Evolutionary conservation across 495 filamentous ascomycete species (phyloP).

Genomic region (Amphirosellinia nigrospora): DNA sequence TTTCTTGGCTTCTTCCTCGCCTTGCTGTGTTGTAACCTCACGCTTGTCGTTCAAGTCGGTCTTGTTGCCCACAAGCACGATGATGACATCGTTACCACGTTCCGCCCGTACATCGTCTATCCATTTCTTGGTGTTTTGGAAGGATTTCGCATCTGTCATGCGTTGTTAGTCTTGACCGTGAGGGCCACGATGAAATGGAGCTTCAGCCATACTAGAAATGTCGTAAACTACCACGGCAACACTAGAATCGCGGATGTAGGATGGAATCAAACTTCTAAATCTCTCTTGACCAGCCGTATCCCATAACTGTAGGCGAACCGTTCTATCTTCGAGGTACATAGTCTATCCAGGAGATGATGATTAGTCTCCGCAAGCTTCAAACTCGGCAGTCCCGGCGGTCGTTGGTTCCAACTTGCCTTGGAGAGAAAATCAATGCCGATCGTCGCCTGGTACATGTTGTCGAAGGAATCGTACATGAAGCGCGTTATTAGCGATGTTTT

Average conservation of each 20-base stretch:
- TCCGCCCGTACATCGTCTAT: slow-evolving; percentile 97
- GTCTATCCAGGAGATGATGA: slow-evolving; percentile 61
- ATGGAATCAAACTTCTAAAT: slow-evolving; percentile 95
- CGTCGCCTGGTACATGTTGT: slow-evolving; percentile 99
- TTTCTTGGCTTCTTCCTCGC: slow-evolving; percentile 98
- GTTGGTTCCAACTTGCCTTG: slow-evolving; percentile 66
- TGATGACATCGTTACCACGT: slow-evolving; percentile 96
- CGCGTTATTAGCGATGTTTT: slow-evolving; percentile 98
- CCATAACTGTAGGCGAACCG: slow-evolving; percentile 96
- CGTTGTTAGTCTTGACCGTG: slow-evolving; percentile 27
- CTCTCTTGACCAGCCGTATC: slow-evolving; percentile 97
- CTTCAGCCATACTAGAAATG: slow-evolving; percentile 71
- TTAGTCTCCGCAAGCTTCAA: slow-evolving; percentile 30
- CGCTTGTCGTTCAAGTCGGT: slow-evolving; percentile 97
- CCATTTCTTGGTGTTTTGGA: slow-evolving; percentile 98
- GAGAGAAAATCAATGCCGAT: slow-evolving; percentile 99
- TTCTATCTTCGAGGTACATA: slow-evolving; percentile 99
- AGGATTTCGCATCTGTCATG: slow-evolving; percentile 77
- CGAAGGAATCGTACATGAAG: slow-evolving; percentile 99
- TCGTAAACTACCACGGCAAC: slow-evolving; percentile 99
- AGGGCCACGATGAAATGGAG: neutral
- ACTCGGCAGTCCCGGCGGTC: neutral
- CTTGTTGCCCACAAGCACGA: slow-evolving; percentile 98
- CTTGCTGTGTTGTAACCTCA: slow-evolving; percentile 91
- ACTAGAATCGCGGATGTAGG: slow-evolving; percentile 95